phyloP scores from a whole-genome alignment of 352 stramenopile species.

The Phytophthora constricta region DNA sequence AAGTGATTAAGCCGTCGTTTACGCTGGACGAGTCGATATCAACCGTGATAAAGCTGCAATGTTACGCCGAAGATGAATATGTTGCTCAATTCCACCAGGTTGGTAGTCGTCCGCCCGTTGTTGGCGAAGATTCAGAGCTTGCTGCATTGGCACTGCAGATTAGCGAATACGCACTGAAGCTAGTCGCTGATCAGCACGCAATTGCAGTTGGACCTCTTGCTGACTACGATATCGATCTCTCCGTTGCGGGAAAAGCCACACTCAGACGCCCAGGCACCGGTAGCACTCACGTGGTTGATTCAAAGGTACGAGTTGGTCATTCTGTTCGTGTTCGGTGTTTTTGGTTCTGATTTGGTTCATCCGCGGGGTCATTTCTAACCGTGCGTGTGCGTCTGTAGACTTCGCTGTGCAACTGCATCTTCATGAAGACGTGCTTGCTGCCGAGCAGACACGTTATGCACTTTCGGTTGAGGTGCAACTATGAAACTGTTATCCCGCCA shows the following conservation, averaged over 20 bases:
- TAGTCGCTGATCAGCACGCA: background rate
- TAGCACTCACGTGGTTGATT: background rate
- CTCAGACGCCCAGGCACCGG: background rate
- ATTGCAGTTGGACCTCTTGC: background rate
- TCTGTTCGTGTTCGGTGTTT: background rate
- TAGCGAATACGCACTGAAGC: background rate
- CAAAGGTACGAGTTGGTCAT: background rate
- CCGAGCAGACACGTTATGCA: constrained; percentile 8
- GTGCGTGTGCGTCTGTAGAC: no score
- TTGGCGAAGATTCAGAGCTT: background rate
- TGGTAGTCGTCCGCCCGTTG: background rate
- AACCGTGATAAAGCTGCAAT: constrained; percentile 4
- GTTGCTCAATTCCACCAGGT: background rate
- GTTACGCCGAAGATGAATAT: background rate
- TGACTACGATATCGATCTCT: constrained; percentile 8
- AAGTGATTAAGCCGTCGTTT: constrained; percentile 4
- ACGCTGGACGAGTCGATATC: constrained; percentile 3
- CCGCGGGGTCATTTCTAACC: no score
- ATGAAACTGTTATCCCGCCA: constrained; percentile 15
- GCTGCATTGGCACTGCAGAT: background rate
- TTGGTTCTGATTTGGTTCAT: background rate
- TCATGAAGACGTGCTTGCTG: constrained; percentile 14
- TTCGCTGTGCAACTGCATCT: constrained; percentile 13
- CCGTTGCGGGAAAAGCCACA: background rate
- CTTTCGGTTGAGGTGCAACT: background rate